A percentile compares a stretch with the other conserved stretches of the same genome.
Conservation (phyloP, 1,284 basidiomycete species). For the Earliella scabrosa region DNA sequence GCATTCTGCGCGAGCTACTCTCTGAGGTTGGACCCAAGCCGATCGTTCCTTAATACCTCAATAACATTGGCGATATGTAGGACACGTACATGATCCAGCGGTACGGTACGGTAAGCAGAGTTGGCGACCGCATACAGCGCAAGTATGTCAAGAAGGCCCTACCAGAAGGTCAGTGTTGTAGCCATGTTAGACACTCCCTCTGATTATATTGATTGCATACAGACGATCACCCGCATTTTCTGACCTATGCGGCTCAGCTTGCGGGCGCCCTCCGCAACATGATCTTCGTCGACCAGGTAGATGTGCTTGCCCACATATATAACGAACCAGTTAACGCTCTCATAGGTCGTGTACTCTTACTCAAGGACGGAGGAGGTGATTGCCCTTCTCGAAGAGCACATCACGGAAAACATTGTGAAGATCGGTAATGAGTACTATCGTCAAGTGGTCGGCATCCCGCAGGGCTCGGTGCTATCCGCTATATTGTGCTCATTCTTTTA, state of each 20-base stretch:
- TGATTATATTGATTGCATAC: background rate
- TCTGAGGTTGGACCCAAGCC: conserved; percentile 58
- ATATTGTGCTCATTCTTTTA: conserved; percentile 95
- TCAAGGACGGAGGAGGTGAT: conserved; percentile 67
- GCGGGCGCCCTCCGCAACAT: conserved; percentile 73
- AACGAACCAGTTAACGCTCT: background rate
- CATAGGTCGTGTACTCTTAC: conserved; percentile 61
- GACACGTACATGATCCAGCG: conserved; percentile 69
- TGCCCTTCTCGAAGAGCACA: conserved; percentile 84
- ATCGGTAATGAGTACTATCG: conserved; percentile 81
- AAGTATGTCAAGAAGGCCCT: conserved; percentile 64
- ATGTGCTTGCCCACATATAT: background rate
- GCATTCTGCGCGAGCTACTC: conserved; percentile 76
- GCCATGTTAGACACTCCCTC: background rate
- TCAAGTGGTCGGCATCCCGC: conserved; percentile 92
- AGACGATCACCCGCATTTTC: conserved; percentile 79
- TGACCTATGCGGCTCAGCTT: conserved; percentile 67
- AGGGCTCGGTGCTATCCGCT: conserved; percentile 91
- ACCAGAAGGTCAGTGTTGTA: conserved; percentile 57
- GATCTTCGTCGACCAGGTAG: conserved; percentile 86
- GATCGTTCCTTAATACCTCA: too few species aligned
- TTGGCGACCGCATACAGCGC: conserved; percentile 55
- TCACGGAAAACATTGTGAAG: conserved; percentile 93
- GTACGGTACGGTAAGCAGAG: conserved; percentile 62
- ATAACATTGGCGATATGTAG: conserved; percentile 35